These are phyloP conservation scores for Euphrasia arctica DNA, from an alignment of 305 asterid species.

Conservation along the genomic window DNA sequence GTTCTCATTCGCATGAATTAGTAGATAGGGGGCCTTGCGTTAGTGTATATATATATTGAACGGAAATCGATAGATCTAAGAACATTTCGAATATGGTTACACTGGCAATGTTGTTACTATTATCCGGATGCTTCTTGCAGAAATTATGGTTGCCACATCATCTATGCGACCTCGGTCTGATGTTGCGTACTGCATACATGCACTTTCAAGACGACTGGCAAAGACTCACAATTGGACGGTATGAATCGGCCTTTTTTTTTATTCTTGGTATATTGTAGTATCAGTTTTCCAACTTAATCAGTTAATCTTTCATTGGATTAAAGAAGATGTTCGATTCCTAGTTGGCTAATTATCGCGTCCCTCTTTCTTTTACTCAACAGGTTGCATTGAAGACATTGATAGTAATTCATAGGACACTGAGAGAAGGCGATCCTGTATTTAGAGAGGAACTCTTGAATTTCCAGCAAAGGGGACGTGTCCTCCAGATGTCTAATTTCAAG, in stretches of 20 bases:
- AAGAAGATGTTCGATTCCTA: not conserved
- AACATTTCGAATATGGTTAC: conserved; percentile 27
- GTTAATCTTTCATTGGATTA: conserved; percentile 6
- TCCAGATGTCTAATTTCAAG: conserved; percentile 89
- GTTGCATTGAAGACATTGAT: conserved; percentile 90
- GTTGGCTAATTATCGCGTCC: conserved; percentile 1
- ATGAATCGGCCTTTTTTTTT: conserved; percentile 28
- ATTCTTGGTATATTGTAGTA: not conserved
- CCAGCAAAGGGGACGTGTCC: conserved; percentile 75
- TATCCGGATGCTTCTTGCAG: conserved; percentile 55
- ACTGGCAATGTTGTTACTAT: conserved; percentile 31
- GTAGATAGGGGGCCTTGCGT: conserved; percentile 8
- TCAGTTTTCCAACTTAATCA: conserved; percentile 7
- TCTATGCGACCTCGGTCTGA: conserved; percentile 78
- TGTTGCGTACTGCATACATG: conserved; percentile 85
- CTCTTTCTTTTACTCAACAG: conserved; percentile 36
- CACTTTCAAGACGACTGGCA: conserved; percentile 75
- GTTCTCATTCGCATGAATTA: not conserved
- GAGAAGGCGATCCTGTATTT: conserved; percentile 93
- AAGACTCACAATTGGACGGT: conserved; percentile 98
- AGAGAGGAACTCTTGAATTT: conserved; percentile 80
- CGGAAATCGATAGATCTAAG: conserved; percentile 8
- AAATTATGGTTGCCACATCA: conserved; percentile 75
- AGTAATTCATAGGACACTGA: conserved; percentile 75
- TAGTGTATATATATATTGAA: not conserved